A percentile compares a stretch with the other conserved stretches of the same genome.
phyloP scores from a whole-genome alignment of 257 asterid genomes.

The Orobanche coerulescens region DNA sequence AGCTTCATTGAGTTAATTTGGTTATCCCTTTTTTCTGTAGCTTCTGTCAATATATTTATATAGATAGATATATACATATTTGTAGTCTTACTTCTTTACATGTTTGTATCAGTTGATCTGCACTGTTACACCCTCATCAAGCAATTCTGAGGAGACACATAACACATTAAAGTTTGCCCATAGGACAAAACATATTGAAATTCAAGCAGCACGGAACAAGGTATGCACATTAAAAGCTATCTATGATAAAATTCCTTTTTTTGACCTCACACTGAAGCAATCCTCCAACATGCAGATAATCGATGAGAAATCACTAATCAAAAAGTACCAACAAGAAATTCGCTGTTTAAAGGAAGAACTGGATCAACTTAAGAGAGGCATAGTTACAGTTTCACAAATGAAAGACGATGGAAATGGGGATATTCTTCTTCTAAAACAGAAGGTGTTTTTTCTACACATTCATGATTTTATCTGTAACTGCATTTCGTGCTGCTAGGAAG shows the following conservation, averaged over 20 bases:
- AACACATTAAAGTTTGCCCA: conserved; percentile 98
- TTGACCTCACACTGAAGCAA: conserved; percentile 12
- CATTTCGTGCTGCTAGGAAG: conserved; percentile 3
- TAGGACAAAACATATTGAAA: conserved; percentile 96
- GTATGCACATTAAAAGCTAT: conserved; percentile 32
- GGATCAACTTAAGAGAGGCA: conserved; percentile 89
- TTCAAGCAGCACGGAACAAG: conserved; percentile 92
- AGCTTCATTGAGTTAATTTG: not conserved
- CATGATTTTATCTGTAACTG: conserved; percentile 8
- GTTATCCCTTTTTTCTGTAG: not conserved
- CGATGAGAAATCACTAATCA: conserved; percentile 94
- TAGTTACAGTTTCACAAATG: conserved; percentile 53
- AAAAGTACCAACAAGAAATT: conserved; percentile 92
- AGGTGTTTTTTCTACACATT: conserved; percentile 38
- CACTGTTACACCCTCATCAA: conserved; percentile 92
- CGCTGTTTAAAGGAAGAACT: conserved; percentile 90
- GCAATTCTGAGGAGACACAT: conserved; percentile 98
- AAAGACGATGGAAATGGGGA: conserved; percentile 63
- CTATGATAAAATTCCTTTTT: conserved; percentile 12
- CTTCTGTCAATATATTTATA: not conserved
- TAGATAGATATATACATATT: too few species aligned
- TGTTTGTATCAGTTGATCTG: conserved; percentile 68
- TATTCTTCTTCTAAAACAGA: conserved; percentile 82
- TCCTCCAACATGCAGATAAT: conserved; percentile 66
- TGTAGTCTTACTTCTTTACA: conserved; percentile 20